phyloP scores from a whole-genome alignment of 139 green algal genomes.

The Chlamydomonas incerta region DNA sequence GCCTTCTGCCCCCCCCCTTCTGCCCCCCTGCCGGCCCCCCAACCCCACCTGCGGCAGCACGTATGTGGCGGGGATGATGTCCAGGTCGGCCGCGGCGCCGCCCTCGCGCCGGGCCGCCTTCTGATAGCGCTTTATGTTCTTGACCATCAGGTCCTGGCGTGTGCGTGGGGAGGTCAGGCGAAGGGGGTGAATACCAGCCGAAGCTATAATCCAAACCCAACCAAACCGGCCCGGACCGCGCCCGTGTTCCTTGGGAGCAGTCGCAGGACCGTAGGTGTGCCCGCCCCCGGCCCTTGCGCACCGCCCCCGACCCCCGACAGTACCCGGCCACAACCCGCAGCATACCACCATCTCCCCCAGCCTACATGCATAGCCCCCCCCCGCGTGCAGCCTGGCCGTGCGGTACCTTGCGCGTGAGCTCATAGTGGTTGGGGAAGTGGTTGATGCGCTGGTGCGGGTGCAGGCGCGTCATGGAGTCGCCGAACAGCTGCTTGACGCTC shows the following conservation, averaged over 20 bases:
- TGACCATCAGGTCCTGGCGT: conserved; percentile 81
- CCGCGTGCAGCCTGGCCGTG: too few species aligned
- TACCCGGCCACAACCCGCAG: too few species aligned
- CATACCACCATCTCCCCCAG: too few species aligned
- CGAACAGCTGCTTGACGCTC: conserved; percentile 68
- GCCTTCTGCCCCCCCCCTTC: too few species aligned
- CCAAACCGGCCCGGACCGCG: too few species aligned
- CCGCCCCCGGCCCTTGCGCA: too few species aligned
- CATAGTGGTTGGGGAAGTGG: conserved; percentile 88
- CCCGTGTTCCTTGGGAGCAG: too few species aligned
- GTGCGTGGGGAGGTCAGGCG: not conserved
- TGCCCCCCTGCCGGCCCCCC: too few species aligned
- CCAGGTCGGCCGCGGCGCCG: conserved; percentile 33
- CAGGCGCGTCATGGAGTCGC: conserved; percentile 47
- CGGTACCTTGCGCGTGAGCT: conserved; percentile 88
- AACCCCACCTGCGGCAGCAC: conserved; percentile 66
- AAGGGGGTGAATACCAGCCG: not conserved
- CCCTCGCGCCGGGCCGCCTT: conserved; percentile 68
- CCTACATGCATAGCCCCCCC: too few species aligned
- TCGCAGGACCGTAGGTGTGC: too few species aligned
- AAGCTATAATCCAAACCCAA: too few species aligned
- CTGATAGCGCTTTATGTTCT: conserved; percentile 86
- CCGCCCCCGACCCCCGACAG: too few species aligned
- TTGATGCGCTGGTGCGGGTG: conserved; percentile 82
- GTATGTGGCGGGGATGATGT: conserved; percentile 78